Evolutionary conservation across 768 basidiomycete species (phyloP).

Genomic region (Russula griseocarnosa): DNA sequence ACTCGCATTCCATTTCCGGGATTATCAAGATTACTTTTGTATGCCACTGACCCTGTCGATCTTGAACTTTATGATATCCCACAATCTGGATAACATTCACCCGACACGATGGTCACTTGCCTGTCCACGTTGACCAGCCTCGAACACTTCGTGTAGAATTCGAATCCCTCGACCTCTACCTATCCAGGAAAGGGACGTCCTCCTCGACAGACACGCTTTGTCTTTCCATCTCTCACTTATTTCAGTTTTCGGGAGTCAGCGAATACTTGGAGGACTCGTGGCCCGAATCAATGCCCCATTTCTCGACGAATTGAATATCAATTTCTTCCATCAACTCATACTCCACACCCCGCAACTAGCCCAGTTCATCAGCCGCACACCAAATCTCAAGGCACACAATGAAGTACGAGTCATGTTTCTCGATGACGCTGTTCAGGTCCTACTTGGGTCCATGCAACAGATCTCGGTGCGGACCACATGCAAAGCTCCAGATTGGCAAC

Average conservation of each 20-base stretch:
- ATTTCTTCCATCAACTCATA: background rate
- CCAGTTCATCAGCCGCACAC: background rate
- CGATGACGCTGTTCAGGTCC: too few relatives aligned
- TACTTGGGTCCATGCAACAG: too few relatives aligned
- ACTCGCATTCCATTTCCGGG: background rate
- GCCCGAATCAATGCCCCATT: background rate
- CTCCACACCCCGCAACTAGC: background rate
- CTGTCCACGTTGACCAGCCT: background rate
- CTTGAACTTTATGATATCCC: background rate
- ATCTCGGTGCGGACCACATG: background rate
- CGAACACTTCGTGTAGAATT: background rate
- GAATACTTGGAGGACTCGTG: conserved; percentile 8
- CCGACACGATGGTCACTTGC: background rate
- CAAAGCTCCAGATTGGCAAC: background rate
- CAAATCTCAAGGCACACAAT: background rate
- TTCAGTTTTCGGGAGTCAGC: background rate
- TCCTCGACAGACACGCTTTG: too few relatives aligned
- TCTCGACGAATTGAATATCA: background rate
- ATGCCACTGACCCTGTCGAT: background rate
- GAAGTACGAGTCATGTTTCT: background rate
- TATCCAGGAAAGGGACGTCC: too few relatives aligned
- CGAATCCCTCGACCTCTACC: too few relatives aligned
- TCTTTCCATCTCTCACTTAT: background rate
- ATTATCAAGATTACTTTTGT: background rate
- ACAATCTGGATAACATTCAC: background rate